Evolutionary conservation across 345 rosid species (phyloP).

Genomic region (Hypericum androsaemum): DNA sequence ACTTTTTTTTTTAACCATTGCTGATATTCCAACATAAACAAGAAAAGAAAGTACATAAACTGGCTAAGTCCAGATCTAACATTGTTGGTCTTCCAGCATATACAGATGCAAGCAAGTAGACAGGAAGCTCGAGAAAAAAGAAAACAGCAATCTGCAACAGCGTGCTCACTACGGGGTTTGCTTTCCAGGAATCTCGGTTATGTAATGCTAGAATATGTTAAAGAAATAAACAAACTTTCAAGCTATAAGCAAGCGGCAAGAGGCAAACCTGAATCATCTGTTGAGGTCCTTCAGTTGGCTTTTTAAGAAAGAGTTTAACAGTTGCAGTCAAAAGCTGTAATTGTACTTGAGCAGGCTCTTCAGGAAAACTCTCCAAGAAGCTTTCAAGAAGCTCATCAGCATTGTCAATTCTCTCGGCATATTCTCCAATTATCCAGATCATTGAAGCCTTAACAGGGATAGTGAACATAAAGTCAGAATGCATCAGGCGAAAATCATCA

Average conservation of each 20-base stretch:
- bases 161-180: too few species aligned
- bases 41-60: too few species aligned
- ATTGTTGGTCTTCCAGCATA: too few species aligned
- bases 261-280: conserved; percentile 92
- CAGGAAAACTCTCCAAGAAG: conserved; percentile 98
- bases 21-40: too few species aligned
- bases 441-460: conserved; percentile 69
- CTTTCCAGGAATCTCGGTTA: too few species aligned
- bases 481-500: conserved; percentile 1
- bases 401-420: conserved; percentile 99
- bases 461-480: conserved; percentile 6
- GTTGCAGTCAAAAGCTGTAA: conserved; percentile 97
- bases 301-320: conserved; percentile 93
- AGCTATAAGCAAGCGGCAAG: conserved; percentile 7
- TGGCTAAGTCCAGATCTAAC: too few species aligned
- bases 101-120: too few species aligned
- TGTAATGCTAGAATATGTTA: background rate
- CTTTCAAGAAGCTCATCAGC: conserved; percentile 99
- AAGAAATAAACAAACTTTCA: conserved; percentile 5
- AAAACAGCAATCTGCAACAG: too few species aligned
- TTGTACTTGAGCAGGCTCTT: conserved; percentile 99
- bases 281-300: conserved; percentile 99
- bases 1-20: too few species aligned
- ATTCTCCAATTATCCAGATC: conserved; percentile 99
- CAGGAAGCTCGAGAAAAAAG: too few species aligned